Evolutionary conservation across 805 yeast genomes (phyloP), one percentile per base, ranked within the genome.

Genomic region (Yamadazyma paraphyllophila): DNA sequence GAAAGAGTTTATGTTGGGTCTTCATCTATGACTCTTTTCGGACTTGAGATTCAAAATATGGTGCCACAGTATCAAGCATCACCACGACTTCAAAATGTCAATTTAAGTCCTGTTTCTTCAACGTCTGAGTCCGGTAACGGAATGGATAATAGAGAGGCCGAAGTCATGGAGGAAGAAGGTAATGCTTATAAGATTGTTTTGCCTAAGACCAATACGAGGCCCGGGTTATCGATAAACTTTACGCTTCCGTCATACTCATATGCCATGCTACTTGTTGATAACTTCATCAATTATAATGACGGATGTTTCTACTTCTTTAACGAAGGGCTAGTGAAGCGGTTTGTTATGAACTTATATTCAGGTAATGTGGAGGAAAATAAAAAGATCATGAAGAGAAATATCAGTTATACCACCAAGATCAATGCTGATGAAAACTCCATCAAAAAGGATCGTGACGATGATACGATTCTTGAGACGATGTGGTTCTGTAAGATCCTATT

Each of bases 291-390:
- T 42, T 86, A 85, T 61, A 86, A 86, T 55, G 94, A 85, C 62
- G 94, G 91, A 0, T 86, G 95, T 55, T 86, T 86, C 60, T 86
- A 86, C 64, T 86, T 86, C 57, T 86, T 86, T 67, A 86, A 86
- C 58, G 95, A 86, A 61, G 95, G 95, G 1, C 58, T 85, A 15
- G 88, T 85, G 17, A 85, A 85, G 57, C 78, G 79, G 52, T 83
- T 80, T 49, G 61, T 86, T 43, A 76, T 80, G 66, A 73, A 83
- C 49, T 71, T 85, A 16, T 86, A 84, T 59, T 78, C 83, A 25
- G 82, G 81, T 31, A 60, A 60, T 33, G 54, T 67, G 31, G 59
- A 56, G 11, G 75, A 68, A 35, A 71, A 71, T 50, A 66, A 61
- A 40, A 61, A 56, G 41, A 70, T 71, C 25, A 57, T 71, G 49